phyloP scores from a whole-genome alignment of 2,329 filamentous ascomycete species.

The Talaromyces piceae region DNA sequence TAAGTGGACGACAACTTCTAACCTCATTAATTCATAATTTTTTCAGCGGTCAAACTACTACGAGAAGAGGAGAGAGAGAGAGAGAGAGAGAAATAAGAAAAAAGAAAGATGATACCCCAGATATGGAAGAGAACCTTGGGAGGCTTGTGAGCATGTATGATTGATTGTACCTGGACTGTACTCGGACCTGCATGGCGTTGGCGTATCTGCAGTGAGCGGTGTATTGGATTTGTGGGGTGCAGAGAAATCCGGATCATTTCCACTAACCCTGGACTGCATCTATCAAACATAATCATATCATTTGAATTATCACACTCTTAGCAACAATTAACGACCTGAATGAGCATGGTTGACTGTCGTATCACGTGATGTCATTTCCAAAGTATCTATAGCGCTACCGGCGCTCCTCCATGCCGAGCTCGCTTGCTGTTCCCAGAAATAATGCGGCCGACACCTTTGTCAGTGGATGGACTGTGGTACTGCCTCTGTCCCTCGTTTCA shows the following conservation, averaged over 20 bases:
- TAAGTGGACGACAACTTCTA: constrained; percentile 13
- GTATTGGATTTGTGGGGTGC: not conserved
- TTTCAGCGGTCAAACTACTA: not conserved
- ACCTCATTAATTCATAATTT: constrained; percentile 1
- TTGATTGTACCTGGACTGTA: constrained; percentile 19
- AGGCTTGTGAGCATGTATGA: not conserved
- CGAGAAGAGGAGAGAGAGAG: no score
- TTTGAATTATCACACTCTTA: no score
- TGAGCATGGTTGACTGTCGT: not conserved
- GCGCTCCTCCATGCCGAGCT: not conserved
- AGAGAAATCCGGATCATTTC: not conserved
- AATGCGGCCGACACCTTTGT: constrained; percentile 15
- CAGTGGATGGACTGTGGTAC: constrained; percentile 35
- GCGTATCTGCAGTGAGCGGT: constrained; percentile 20
- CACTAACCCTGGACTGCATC: not conserved
- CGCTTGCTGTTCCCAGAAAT: not conserved
- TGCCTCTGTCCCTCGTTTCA: constrained; percentile 34
- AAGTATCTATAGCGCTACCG: not conserved
- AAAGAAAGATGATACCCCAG: constrained; percentile 27
- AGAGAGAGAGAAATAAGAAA: not conserved
- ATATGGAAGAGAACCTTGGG: not conserved
- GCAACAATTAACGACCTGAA: not conserved
- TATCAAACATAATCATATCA: no score
- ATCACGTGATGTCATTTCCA: not conserved
- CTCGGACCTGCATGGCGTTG: constrained; percentile 32